Base-by-base conservation (phyloP, 169 alveolate genomes). In the Plasmodium berghei region DNA sequence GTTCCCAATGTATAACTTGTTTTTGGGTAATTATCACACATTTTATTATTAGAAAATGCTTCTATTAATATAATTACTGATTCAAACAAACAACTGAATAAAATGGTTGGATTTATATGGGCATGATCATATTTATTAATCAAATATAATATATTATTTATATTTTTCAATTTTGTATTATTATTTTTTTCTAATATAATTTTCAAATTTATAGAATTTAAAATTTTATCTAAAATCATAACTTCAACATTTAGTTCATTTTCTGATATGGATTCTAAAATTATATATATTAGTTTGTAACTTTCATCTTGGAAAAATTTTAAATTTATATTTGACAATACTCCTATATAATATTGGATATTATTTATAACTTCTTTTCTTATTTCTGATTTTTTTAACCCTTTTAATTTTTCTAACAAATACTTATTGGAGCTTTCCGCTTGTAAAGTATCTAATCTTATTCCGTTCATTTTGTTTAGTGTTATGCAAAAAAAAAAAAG, bases 321-420 rank as follows among this genome's bases (percentile, higher is more conserved):
- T 72, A 85, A 85, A 85, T 85, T 85, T 10, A 85, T 9, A 70
- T 59, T 67, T 55, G 61, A 45, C 12, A 85, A 85, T 49, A 85
- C 58, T 22, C 74, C 63, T 55, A 85, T 18, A 63, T 85, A 85
- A 34, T 85, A 59, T 45, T 85, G 71, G 10, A 70, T 28, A 46
- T 70, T 59, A 42, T 85, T 58, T 42, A 54, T 45, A 40, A 85
- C 26, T 5, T 70, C 73, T 28, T 85, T 70, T 40, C 34, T 85
- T 52, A 8, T 28, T 28, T 18, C 10, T 61, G 42, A 14, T n/a
- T 72, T 64, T 40, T 24, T 85, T 5, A 70, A 59, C 8, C 28
- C 45, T 18, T 45, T 72, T 12, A 85, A 42, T 8, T 58, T 34
- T 10, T 56, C 26, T n/a, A 83, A 18, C 63, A 83, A 40, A 46